These are phyloP conservation scores for Apiotrichum porosum DNA, from an alignment of 1,284 basidiomycete species.

Conservation along the genomic window DNA sequence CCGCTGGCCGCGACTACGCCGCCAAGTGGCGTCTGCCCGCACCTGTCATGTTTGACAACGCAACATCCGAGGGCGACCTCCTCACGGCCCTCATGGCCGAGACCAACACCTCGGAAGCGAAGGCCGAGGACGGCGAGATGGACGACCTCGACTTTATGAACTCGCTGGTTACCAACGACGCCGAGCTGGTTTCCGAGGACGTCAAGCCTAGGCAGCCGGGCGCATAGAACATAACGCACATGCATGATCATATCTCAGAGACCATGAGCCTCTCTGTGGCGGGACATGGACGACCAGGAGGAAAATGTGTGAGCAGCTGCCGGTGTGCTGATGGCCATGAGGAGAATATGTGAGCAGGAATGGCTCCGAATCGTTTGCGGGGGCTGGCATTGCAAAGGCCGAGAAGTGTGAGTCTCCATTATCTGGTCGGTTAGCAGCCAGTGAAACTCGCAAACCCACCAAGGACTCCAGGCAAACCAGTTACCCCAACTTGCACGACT, in stretches of 20 bases:
- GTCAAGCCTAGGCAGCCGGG: no score
- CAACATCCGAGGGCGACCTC: slow-evolving; percentile 16
- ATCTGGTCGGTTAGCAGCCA: background rate
- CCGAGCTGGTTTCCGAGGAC: background rate
- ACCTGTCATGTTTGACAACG: slow-evolving; percentile 4
- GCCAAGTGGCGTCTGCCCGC: slow-evolving; percentile 36
- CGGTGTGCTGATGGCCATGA: background rate
- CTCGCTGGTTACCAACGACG: slow-evolving; percentile 2
- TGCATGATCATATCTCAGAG: slow-evolving; percentile 1
- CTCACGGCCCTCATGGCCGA: slow-evolving; percentile 10
- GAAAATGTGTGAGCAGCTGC: background rate
- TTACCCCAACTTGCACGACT: slow-evolving; percentile 2
- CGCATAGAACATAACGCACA: slow-evolving; percentile 5
- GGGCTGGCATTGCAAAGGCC: no score
- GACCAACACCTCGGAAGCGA: background rate
- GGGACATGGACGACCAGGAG: no score
- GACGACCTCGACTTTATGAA: slow-evolving; percentile 29
- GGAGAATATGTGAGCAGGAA: background rate
- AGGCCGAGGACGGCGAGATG: slow-evolving; percentile 17
- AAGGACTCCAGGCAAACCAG: slow-evolving; percentile 5
- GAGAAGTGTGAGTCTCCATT: no score
- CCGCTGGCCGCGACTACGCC: slow-evolving; percentile 35
- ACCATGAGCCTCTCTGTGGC: background rate
- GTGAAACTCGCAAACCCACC: background rate
- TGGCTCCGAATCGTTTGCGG: no score